Evolutionary conservation across 2,329 filamentous ascomycete genomes (phyloP), one percentile per base, ranked within the genome.

Genomic region (Berkeleyomyces rouxiae): DNA sequence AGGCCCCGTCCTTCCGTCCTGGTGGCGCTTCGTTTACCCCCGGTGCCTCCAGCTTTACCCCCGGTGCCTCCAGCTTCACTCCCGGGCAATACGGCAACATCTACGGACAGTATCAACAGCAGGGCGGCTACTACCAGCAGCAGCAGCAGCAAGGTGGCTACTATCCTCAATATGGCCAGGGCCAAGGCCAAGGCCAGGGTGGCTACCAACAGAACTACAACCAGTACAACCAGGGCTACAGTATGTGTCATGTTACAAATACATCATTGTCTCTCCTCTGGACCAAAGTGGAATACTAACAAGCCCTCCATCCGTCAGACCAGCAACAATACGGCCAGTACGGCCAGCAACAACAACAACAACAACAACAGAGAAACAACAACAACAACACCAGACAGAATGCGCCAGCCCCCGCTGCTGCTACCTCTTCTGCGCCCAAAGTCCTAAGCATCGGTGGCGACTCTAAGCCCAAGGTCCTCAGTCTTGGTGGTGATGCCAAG

Each of bases 11-110:
- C 67, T 79, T 74, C 73, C 76, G 73, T 69, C 74, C 79, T 42
- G 76, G 72, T 65, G 79, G 76, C 10, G 16, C 49, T 7, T 36
- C 51, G 23, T 90, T 90, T 78, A 79, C 79, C 9, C 84, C 85
- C 10, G 84, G 82, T 65, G 84, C 83, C 64, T 76, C 82, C 64
- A 79, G 85, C 23, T 93, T 95, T 76, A 82, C 85, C 58, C 89
- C 88, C 16, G 83, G 82, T 59, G 87, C 86, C 42, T 76, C 82
- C 66, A 73, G 81, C 31, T 92, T 91, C 72, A 82, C 85, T 63
- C 87, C 88, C 7, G 86, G 86, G 58, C 87, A 90, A 72, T 75
- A 74, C 67, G 76, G 76, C n/a, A 55, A 55, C 65, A 81, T 82
- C 68, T 86, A 85, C 68, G 77, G 79, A 61, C 80, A 83, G 68